Percentiles rank a stretch among this genome's conserved stretches.
phyloP scores from a whole-genome alignment of 2,329 filamentous ascomycete species.

The Colletotrichum trifolii region DNA sequence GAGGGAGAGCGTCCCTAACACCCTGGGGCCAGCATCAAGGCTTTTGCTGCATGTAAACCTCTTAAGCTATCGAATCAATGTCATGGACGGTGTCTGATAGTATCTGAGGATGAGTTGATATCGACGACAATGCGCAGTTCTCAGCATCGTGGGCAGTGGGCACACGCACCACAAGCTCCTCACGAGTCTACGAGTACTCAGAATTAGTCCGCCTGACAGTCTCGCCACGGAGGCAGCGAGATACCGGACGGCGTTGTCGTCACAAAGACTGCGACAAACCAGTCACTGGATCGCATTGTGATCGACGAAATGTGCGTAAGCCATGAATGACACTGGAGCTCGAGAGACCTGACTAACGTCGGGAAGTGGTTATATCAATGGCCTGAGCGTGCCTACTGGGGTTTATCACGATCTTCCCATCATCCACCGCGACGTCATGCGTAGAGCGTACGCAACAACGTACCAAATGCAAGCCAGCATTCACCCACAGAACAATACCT shows the following conservation, averaged over 20 bases:
- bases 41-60: constrained; percentile 46
- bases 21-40: constrained; percentile 44
- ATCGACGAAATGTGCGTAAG: constrained; percentile 51
- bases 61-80: constrained; percentile 35
- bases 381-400: constrained; percentile 46
- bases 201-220: constrained; percentile 34
- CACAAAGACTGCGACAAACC: constrained; percentile 45
- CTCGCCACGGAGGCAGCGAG: constrained; percentile 45
- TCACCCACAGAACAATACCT: constrained; percentile 40
- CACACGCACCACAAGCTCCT: constrained; percentile 40
- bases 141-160: constrained; percentile 40
- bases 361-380: constrained; percentile 56
- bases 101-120: constrained; percentile 39
- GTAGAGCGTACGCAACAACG: constrained; percentile 51
- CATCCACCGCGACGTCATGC: constrained; percentile 52
- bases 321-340: fast-evolving
- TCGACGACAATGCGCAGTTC: constrained; percentile 40
- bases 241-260: constrained; percentile 50
- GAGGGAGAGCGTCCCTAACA: constrained; percentile 45
- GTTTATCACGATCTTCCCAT: constrained; percentile 50
- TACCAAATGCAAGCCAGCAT: constrained; percentile 41
- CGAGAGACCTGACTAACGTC: constrained; percentile 24
- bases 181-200: constrained; percentile 35
- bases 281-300: constrained; percentile 47
- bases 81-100: constrained; percentile 35